Percentiles rank a stretch among this genome's conserved stretches.
Conservation (phyloP, 1,139 yeast genomes). For the Yamadazyma songkhlaensis region DNA sequence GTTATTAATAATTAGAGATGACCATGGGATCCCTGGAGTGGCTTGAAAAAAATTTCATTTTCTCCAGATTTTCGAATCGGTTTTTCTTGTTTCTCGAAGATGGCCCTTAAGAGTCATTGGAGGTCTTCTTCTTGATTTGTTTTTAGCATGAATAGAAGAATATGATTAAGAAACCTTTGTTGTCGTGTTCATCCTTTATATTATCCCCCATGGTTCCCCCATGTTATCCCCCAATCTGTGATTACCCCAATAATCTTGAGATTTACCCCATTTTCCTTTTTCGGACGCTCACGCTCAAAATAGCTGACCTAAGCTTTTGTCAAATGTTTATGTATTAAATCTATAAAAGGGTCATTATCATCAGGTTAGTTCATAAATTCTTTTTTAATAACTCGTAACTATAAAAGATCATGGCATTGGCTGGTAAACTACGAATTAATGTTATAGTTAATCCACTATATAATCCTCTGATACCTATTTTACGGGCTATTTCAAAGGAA, state of each 20-base stretch:
- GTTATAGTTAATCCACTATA: slow-evolving; percentile 89
- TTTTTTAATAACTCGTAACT: slow-evolving; percentile 67
- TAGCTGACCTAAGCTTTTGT: background rate
- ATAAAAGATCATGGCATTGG: slow-evolving; percentile 83
- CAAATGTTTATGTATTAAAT: no score
- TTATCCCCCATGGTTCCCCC: slow-evolving; percentile 1
- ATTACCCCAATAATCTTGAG: background rate
- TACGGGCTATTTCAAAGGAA: slow-evolving; percentile 29
- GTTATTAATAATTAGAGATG: no score
- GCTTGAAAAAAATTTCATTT: no score
- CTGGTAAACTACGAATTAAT: slow-evolving; percentile 77
- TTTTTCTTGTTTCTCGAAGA: no score
- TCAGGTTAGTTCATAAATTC: slow-evolving; percentile 17
- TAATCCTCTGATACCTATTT: slow-evolving; percentile 57
- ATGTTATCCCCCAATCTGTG: background rate
- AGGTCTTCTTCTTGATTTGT: no score
- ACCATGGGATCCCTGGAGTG: no score
- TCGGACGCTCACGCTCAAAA: background rate
- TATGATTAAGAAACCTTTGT: no score
- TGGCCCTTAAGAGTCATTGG: no score
- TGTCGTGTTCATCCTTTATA: no score
- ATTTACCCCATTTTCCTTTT: background rate
- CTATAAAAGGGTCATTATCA: no score
- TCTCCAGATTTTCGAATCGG: no score
- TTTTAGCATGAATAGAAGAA: no score